A percentile compares a stretch with the other conserved stretches of the same genome.
Conservation (phyloP, 371 early-diverging fungal genomes). For the Mortierella sp. region DNA sequence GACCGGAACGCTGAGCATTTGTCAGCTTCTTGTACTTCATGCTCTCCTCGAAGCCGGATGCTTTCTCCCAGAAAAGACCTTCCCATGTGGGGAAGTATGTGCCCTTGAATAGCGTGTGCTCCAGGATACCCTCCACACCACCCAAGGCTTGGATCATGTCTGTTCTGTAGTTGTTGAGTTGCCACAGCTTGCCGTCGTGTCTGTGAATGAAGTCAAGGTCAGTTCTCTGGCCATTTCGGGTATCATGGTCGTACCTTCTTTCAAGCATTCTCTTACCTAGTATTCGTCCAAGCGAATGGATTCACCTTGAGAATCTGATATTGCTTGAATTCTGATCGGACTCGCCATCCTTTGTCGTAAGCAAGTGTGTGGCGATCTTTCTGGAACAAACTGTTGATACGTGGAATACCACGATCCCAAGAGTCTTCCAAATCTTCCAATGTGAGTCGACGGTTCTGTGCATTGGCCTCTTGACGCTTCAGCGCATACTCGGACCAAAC, state of each 20-base stretch:
- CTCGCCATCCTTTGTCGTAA: slow-evolving; percentile 99
- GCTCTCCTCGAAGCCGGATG: slow-evolving; percentile 71
- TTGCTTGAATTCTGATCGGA: slow-evolving; percentile 97
- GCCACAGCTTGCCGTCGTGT: slow-evolving; percentile 98
- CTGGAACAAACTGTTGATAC: slow-evolving; percentile 97
- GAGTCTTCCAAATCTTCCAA: slow-evolving; percentile 97
- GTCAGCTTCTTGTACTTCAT: slow-evolving; percentile 96
- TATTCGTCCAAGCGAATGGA: slow-evolving; percentile 96
- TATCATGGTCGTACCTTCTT: too few relatives aligned
- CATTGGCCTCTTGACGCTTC: slow-evolving; percentile 96
- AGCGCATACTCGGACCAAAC: slow-evolving; percentile 99
- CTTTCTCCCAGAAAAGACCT: slow-evolving; percentile 98
- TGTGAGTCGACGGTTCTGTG: slow-evolving; percentile 94
- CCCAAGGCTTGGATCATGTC: slow-evolving; percentile 99
- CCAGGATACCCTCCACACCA: slow-evolving; percentile 98
- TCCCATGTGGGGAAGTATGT: slow-evolving; percentile 98
- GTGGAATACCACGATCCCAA: slow-evolving; percentile 99
- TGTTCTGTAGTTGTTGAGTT: slow-evolving; percentile 96
- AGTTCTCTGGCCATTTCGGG: slow-evolving; percentile 1
- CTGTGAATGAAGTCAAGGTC: slow-evolving; percentile 42
- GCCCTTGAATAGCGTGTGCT: slow-evolving; percentile 98
- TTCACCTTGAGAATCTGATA: slow-evolving; percentile 96
- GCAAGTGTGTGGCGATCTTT: slow-evolving; percentile 98
- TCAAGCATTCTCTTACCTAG: slow-evolving; percentile 22
- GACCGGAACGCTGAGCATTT: slow-evolving; percentile 98